Conservation (phyloP, 2,329 filamentous ascomycete genomes). For the Rutstroemia sydowiana region DNA sequence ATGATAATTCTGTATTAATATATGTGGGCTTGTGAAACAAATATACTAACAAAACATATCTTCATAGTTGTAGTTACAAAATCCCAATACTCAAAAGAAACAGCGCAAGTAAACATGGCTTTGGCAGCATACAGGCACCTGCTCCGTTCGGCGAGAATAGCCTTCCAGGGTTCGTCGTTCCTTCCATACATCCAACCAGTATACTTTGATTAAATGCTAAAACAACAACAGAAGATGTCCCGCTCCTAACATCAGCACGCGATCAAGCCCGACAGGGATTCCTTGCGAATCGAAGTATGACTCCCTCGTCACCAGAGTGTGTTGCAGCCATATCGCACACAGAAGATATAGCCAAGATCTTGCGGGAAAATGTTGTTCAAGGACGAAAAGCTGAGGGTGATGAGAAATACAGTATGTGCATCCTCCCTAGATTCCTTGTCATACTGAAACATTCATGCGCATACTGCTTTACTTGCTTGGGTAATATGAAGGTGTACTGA, state of each 20-base stretch:
- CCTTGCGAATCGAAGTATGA: constrained; percentile 54
- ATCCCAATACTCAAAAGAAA: neutral
- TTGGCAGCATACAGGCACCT: constrained; percentile 73
- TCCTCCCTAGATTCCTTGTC: neutral
- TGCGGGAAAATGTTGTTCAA: constrained; percentile 83
- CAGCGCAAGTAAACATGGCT: constrained; percentile 43
- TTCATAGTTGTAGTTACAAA: neutral
- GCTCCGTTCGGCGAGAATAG: constrained; percentile 71
- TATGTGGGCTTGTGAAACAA: neutral
- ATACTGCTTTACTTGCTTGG: neutral
- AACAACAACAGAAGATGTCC: constrained; percentile 55
- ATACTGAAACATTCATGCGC: too few species aligned
- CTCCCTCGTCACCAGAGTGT: constrained; percentile 50
- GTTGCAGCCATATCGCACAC: constrained; percentile 67
- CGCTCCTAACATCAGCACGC: constrained; percentile 63
- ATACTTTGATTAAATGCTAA: neutral
- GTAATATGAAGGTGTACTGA: neutral
- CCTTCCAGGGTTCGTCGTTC: constrained; percentile 64
- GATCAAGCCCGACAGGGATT: constrained; percentile 68
- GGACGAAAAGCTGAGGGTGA: constrained; percentile 47
- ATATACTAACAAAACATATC: neutral
- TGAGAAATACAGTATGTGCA: constrained; percentile 52
- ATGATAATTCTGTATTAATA: too few species aligned
- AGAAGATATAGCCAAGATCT: constrained; percentile 70
- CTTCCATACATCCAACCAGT: neutral